Conservation (phyloP, 495 filamentous ascomycete species). For the Aspergillus steynii region DNA sequence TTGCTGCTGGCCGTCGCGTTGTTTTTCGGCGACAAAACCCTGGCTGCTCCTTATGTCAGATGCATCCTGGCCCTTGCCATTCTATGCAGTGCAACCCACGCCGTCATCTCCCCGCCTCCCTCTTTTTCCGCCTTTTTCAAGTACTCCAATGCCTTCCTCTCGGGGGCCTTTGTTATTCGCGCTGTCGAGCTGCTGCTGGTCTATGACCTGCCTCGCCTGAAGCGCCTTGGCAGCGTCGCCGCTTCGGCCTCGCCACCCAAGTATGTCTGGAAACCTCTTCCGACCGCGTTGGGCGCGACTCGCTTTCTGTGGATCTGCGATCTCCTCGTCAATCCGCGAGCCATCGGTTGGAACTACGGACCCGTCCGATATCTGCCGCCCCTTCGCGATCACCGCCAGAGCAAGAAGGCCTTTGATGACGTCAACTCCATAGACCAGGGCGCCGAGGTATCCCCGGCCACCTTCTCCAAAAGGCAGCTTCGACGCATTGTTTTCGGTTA, state of each 20-base stretch:
- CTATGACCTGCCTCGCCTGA: constrained; percentile 11
- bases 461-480: constrained; percentile 8
- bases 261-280: constrained; percentile 20
- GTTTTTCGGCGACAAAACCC: constrained; percentile 15
- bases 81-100: constrained; percentile 9
- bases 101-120: constrained; percentile 13
- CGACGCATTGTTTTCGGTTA: constrained; percentile 9
- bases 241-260: constrained; percentile 1
- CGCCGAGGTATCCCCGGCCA: not conserved
- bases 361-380: constrained; percentile 16
- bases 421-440: not conserved
- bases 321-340: constrained; percentile 19
- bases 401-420: not conserved
- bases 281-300: constrained; percentile 6
- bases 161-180: constrained; percentile 16
- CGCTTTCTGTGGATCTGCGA: constrained; percentile 16
- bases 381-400: not conserved
- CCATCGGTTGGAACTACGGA: constrained; percentile 22
- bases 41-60: constrained; percentile 4
- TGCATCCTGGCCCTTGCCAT: constrained; percentile 9
- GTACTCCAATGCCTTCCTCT: constrained; percentile 20
- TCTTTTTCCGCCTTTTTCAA: constrained; percentile 9
- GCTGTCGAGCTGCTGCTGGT: constrained; percentile 20
- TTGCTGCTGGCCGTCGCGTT: constrained; percentile 14
- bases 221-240: constrained; percentile 10